phyloP scores from a whole-genome alignment of 805 yeast species.

The Metschnikowia kunwiensis region DNA sequence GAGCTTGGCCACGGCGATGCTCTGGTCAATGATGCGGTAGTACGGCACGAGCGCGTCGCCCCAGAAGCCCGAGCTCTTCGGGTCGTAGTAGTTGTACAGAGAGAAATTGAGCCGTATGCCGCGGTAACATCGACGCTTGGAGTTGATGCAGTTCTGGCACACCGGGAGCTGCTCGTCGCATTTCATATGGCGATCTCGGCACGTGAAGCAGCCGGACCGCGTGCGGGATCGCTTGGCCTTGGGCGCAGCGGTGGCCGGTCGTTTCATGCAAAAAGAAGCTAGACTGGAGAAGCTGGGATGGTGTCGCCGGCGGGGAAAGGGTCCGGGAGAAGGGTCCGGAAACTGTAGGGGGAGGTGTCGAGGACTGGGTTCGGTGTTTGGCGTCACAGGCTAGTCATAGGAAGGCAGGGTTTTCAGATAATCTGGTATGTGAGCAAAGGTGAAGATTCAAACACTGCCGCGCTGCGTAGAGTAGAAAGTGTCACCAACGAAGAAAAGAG shows the following conservation, averaged over 20 bases:
- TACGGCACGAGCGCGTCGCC: background rate
- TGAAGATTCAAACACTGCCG: too few species aligned
- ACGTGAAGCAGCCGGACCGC: conserved; percentile 55
- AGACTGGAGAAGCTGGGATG: too few species aligned
- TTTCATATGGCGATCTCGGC: conserved; percentile 64
- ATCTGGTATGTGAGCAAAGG: too few species aligned
- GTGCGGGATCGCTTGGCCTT: conserved; percentile 35
- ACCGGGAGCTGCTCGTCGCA: conserved; percentile 65
- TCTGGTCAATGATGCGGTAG: conserved; percentile 38
- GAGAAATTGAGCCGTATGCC: conserved; percentile 47
- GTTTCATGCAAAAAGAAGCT: background rate
- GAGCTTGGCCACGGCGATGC: conserved; percentile 40
- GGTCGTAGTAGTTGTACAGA: conserved; percentile 39
- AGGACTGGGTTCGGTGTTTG: too few species aligned
- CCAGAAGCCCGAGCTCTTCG: conserved; percentile 12
- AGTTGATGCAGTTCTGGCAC: conserved; percentile 54
- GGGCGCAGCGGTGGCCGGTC: background rate
- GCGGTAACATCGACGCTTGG: conserved; percentile 46
- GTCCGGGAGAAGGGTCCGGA: too few species aligned
- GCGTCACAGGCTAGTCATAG: too few species aligned
- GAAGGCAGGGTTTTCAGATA: too few species aligned
- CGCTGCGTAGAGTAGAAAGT: conserved; percentile 1
- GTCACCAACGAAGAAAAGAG: background rate
- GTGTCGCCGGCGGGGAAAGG: too few species aligned
- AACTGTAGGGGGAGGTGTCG: too few species aligned